These are phyloP conservation scores for Boletus hoseneyae DNA, from an alignment of 1,284 basidiomycete genomes.

Conservation along the genomic window DNA sequence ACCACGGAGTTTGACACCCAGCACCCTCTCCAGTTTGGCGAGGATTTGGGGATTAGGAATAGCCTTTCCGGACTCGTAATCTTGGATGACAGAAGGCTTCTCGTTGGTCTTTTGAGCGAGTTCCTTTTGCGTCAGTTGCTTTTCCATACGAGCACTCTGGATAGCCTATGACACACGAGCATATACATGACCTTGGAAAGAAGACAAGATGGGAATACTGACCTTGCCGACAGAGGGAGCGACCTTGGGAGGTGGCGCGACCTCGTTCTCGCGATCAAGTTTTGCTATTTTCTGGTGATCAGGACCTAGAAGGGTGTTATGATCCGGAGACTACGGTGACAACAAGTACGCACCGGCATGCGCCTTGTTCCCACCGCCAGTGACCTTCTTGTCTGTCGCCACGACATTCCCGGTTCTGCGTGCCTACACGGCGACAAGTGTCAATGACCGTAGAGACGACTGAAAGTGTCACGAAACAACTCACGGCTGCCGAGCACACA, in stretches of 20 bases:
- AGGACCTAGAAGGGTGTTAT: conserved; percentile 50
- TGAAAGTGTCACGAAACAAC: conserved; percentile 22
- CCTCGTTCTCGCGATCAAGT: conserved; percentile 94
- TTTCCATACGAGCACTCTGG: conserved; percentile 74
- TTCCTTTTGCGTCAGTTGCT: conserved; percentile 88
- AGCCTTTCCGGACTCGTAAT: conserved; percentile 89
- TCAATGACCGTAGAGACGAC: background rate
- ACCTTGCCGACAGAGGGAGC: conserved; percentile 79
- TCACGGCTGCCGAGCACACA: conserved; percentile 42
- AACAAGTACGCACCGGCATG: conserved; percentile 53
- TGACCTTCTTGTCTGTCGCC: conserved; percentile 73
- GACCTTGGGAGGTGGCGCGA: conserved; percentile 90
- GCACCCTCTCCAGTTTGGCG: conserved; percentile 84
- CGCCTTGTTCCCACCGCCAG: conserved; percentile 67
- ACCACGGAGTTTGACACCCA: conserved; percentile 94
- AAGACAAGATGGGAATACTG: conserved; percentile 20
- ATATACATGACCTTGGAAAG: background rate
- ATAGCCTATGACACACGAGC: conserved; percentile 62
- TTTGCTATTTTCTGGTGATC: conserved; percentile 94
- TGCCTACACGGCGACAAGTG: conserved; percentile 43
- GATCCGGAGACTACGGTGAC: background rate
- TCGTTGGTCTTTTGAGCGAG: conserved; percentile 92
- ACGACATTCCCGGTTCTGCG: conserved; percentile 69
- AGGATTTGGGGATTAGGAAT: conserved; percentile 90
- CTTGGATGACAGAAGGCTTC: conserved; percentile 83